Conservation (phyloP, 2,329 filamentous ascomycete species). For the Proliferodiscus dingleyae region DNA sequence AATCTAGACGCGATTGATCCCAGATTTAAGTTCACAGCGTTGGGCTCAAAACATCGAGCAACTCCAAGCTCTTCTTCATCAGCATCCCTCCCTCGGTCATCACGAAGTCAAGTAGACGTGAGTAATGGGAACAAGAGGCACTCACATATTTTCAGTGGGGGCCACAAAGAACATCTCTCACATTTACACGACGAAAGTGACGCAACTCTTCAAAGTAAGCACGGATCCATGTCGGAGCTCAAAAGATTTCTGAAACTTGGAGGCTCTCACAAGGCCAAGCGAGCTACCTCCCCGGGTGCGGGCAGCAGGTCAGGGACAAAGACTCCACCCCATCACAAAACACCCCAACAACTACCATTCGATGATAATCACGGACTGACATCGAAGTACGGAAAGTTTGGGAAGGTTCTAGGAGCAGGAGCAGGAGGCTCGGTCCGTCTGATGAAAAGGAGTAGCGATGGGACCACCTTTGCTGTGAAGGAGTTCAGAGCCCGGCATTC, state of each 20-base stretch:
- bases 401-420: slow-evolving; percentile 86
- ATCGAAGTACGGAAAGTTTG: slow-evolving; percentile 93
- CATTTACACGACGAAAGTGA: slow-evolving; percentile 42
- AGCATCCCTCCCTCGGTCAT: slow-evolving; percentile 43
- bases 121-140: slow-evolving; percentile 50
- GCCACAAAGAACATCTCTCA: slow-evolving; percentile 40
- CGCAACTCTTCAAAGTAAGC: slow-evolving; percentile 46
- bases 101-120: slow-evolving; percentile 31
- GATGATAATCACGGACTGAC: slow-evolving; percentile 87
- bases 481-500: slow-evolving; percentile 89
- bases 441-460: slow-evolving; percentile 89
- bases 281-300: slow-evolving; percentile 58
- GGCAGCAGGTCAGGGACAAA: slow-evolving; percentile 46
- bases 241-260: slow-evolving; percentile 94
- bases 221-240: slow-evolving; percentile 87
- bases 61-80: slow-evolving; percentile 52
- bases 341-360: slow-evolving; percentile 70
- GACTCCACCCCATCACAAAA: slow-evolving; percentile 43
- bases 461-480: slow-evolving; percentile 93
- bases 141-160: slow-evolving; percentile 39
- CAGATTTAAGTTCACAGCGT: slow-evolving; percentile 69
- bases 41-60: slow-evolving; percentile 63
- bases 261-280: slow-evolving; percentile 61
- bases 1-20: slow-evolving; percentile 67
- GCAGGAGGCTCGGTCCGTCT: slow-evolving; percentile 91